Percentiles rank a stretch among this genome's conserved stretches.
Conservation (phyloP, 2,329 filamentous ascomycete species). For the Hypomyces rosellus region DNA sequence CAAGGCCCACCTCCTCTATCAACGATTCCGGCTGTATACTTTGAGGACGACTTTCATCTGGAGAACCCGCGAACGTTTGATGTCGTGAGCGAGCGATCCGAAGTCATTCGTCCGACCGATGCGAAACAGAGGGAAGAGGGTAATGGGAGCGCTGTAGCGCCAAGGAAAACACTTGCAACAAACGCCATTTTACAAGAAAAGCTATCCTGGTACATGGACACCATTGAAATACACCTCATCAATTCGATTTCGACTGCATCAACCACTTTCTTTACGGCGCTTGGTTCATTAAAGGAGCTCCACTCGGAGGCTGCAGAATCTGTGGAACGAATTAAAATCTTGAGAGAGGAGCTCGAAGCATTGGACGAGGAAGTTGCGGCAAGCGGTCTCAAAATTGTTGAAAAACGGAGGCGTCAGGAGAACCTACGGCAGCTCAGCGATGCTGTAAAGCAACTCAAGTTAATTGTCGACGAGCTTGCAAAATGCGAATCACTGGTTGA, state of each 20-base stretch:
- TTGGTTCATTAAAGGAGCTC: conserved; percentile 83
- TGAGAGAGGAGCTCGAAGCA: conserved; percentile 71
- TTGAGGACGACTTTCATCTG: conserved; percentile 88
- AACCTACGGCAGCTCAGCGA: conserved; percentile 79
- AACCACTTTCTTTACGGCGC: conserved; percentile 89
- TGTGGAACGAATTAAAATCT: conserved; percentile 73
- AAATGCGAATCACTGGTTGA: conserved; percentile 78
- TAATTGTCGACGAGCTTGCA: conserved; percentile 68
- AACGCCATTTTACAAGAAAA: conserved; percentile 98
- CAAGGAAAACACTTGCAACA: conserved; percentile 83
- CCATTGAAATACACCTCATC: conserved; percentile 93
- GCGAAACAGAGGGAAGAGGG: conserved; percentile 46
- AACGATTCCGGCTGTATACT: conserved; percentile 89
- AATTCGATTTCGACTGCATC: conserved; percentile 94
- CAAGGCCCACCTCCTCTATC: conserved; percentile 80
- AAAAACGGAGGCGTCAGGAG: conserved; percentile 72
- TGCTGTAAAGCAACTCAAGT: conserved; percentile 74
- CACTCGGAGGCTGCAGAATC: conserved; percentile 91
- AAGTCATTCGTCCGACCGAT: conserved; percentile 71
- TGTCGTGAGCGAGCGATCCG: conserved; percentile 89
- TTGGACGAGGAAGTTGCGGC: conserved; percentile 84
- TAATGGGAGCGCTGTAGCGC: conserved; percentile 51
- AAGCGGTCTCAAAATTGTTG: conserved; percentile 77
- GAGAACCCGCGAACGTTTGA: conserved; percentile 97
- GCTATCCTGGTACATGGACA: conserved; percentile 99